phyloP scores from a whole-genome alignment of 768 basidiomycete genomes.

The Hygrocybe punicea region DNA sequence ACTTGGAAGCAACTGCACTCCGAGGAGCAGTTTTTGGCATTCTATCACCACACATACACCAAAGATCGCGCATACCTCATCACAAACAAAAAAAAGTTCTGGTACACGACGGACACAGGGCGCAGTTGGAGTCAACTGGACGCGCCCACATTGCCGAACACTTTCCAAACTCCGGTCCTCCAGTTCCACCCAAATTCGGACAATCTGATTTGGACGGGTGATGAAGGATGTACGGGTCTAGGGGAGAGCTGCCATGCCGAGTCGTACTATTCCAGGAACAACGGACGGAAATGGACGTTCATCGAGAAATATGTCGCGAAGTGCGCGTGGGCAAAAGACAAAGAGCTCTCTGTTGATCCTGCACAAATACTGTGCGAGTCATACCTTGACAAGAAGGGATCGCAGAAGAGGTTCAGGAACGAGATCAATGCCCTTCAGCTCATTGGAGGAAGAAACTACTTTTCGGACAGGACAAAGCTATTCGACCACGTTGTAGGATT shows the following conservation, averaged over 20 bases:
- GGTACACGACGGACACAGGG: conserved; percentile 83
- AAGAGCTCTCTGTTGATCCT: conserved; percentile 72
- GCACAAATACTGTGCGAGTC: conserved; percentile 91
- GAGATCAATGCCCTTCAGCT: conserved; percentile 68
- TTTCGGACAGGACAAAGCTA: conserved; percentile 62
- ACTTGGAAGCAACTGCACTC: conserved; percentile 72
- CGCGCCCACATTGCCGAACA: conserved; percentile 73
- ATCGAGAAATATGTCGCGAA: conserved; percentile 86
- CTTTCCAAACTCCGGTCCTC: conserved; percentile 69
- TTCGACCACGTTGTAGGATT: conserved; percentile 92
- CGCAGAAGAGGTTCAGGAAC: conserved; percentile 56
- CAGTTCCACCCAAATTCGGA: conserved; percentile 88
- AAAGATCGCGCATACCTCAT: conserved; percentile 87
- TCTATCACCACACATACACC: conserved; percentile 82
- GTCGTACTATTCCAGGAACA: conserved; percentile 69
- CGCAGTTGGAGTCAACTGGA: conserved; percentile 56
- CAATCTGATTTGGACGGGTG: conserved; percentile 85
- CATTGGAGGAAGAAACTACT: conserved; percentile 74
- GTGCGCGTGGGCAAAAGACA: conserved; percentile 89
- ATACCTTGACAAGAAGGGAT: conserved; percentile 76
- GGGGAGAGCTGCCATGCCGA: conserved; percentile 62
- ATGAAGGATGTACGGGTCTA: conserved; percentile 54
- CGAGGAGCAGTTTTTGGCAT: conserved; percentile 66
- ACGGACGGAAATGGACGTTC: conserved; percentile 72
- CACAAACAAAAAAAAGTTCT: conserved; percentile 60